A percentile compares a stretch with the other conserved stretches of the same genome.
Conservation (phyloP, 352 stramenopile genomes). For the Phytopythium ostracodes region DNA sequence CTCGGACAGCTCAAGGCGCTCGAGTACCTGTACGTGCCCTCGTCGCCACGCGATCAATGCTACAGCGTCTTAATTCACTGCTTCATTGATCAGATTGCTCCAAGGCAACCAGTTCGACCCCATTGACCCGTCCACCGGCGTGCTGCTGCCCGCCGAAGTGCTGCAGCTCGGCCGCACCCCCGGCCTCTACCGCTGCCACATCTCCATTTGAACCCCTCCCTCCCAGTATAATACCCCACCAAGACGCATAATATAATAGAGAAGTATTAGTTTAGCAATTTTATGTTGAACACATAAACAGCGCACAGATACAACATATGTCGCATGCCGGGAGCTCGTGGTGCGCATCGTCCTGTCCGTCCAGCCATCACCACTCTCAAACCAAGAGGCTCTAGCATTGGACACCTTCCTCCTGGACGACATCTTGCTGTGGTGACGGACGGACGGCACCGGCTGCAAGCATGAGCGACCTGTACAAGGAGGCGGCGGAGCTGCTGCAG, state of each 20-base stretch:
- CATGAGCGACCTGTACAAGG: constrained; percentile 86
- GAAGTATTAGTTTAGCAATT: too few relatives aligned
- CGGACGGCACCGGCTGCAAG: neutral
- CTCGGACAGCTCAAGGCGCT: constrained; percentile 38
- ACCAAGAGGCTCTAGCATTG: too few relatives aligned
- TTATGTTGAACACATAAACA: neutral
- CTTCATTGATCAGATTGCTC: constrained; percentile 27
- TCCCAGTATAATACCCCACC: too few relatives aligned
- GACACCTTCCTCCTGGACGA: too few relatives aligned
- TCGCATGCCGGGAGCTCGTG: too few relatives aligned
- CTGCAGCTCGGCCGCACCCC: constrained; percentile 37
- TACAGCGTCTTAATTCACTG: neutral
- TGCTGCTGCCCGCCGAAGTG: constrained; percentile 33
- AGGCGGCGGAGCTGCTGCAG: constrained; percentile 67
- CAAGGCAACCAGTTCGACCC: constrained; percentile 51
- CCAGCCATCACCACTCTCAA: neutral
- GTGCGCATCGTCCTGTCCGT: too few relatives aligned
- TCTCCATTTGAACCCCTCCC: constrained; percentile 2
- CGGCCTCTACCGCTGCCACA: constrained; percentile 30
- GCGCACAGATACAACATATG: too few relatives aligned
- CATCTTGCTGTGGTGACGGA: too few relatives aligned
- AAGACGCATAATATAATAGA: neutral
- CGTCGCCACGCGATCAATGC: neutral
- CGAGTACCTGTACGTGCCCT: constrained; percentile 43
- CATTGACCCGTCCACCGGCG: constrained; percentile 17